These are phyloP conservation scores for Talaromyces borbonicus DNA, from an alignment of 495 filamentous ascomycete genomes.

Conservation along the genomic window DNA sequence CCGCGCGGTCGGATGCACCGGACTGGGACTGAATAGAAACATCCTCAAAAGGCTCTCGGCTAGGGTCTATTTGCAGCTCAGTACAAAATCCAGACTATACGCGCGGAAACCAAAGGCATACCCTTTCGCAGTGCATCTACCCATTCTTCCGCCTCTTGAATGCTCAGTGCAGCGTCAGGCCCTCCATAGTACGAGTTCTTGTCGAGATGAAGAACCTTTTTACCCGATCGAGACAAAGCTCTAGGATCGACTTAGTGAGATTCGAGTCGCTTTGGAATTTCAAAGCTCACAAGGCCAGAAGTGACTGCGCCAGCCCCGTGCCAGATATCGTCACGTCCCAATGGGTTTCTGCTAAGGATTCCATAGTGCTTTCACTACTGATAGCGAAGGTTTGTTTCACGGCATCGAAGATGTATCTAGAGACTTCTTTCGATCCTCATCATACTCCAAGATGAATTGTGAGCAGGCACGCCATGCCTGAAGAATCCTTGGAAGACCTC, in stretches of 20 bases:
- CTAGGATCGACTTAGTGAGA: constrained; percentile 43
- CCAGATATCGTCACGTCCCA: constrained; percentile 93
- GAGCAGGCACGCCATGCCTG: no score
- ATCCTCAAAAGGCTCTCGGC: constrained; percentile 28
- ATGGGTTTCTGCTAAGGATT: constrained; percentile 62
- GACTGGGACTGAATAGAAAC: constrained; percentile 21
- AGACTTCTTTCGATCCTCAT: no score
- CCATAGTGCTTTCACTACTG: constrained; percentile 44
- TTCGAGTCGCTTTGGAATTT: constrained; percentile 6
- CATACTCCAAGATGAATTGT: no score
- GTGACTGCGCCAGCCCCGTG: constrained; percentile 81
- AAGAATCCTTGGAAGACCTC: no score
- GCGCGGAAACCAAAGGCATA: constrained; percentile 11
- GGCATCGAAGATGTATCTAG: not conserved
- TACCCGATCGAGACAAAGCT: constrained; percentile 82
- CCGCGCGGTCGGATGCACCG: constrained; percentile 11
- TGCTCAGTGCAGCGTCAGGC: constrained; percentile 73
- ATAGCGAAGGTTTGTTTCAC: not conserved
- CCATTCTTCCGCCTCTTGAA: constrained; percentile 77
- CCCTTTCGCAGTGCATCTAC: constrained; percentile 41
- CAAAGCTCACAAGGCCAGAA: constrained; percentile 77
- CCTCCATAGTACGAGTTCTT: constrained; percentile 82
- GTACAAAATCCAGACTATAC: not conserved
- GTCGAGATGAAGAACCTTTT: constrained; percentile 87
- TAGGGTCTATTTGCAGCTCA: constrained; percentile 17